A percentile compares a stretch with the other conserved stretches of the same genome.
phyloP scores from a whole-genome alignment of 768 basidiomycete genomes.

The Cystoderma amianthinum region DNA sequence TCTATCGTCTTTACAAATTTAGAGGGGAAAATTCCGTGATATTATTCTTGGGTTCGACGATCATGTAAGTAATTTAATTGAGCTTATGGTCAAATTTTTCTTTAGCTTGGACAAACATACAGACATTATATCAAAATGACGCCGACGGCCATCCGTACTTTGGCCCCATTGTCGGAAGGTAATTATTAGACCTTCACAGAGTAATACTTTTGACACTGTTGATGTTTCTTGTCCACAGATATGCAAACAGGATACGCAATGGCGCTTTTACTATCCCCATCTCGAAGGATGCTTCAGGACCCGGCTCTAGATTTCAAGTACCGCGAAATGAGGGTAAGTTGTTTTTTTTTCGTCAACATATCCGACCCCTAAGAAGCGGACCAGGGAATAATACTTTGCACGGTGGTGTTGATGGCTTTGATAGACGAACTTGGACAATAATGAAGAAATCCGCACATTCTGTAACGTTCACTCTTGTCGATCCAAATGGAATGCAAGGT shows the following conservation, averaged over 20 bases:
- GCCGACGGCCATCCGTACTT: slow-evolving; percentile 30
- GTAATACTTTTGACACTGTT: no score
- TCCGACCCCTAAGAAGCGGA: background rate
- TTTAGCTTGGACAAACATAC: background rate
- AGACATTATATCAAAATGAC: slow-evolving; percentile 26
- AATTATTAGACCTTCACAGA: no score
- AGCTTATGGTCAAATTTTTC: no score
- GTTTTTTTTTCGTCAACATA: background rate
- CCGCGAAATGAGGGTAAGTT: slow-evolving; percentile 30
- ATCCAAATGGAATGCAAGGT: slow-evolving; percentile 34
- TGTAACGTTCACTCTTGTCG: slow-evolving; percentile 34
- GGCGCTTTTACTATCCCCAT: slow-evolving; percentile 38
- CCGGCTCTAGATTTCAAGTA: slow-evolving; percentile 27
- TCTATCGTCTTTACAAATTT: no score
- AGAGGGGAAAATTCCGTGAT: slow-evolving; percentile 34
- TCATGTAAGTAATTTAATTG: slow-evolving; percentile 14
- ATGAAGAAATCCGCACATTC: slow-evolving; percentile 20
- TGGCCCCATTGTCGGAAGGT: slow-evolving; percentile 34
- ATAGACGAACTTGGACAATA: slow-evolving; percentile 34
- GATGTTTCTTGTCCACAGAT: no score
- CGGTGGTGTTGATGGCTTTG: slow-evolving; percentile 38
- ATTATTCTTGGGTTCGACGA: slow-evolving; percentile 42
- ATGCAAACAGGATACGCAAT: slow-evolving; percentile 35
- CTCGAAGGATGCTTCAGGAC: slow-evolving; percentile 28
- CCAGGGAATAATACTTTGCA: slow-evolving; percentile 38